Conservation (phyloP, 2,329 filamentous ascomycete genomes). For the Apiospora aurea region DNA sequence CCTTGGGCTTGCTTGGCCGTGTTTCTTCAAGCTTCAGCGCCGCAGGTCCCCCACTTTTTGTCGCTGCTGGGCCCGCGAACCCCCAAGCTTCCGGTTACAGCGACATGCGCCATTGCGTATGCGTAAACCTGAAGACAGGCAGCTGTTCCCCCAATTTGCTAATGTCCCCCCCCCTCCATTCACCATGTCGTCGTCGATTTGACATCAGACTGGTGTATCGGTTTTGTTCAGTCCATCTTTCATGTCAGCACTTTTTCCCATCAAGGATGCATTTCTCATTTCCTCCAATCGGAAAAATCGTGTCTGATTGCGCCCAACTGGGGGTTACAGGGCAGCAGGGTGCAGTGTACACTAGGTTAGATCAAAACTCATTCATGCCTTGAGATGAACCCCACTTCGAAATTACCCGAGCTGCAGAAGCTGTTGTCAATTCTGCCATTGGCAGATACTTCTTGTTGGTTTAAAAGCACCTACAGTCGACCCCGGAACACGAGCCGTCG, state of each 20-base stretch:
- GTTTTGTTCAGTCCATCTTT: background rate
- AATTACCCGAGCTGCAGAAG: background rate
- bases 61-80: background rate
- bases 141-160: background rate
- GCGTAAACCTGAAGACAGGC: background rate
- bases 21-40: constrained; percentile 18
- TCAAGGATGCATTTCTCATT: background rate
- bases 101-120: constrained; percentile 5
- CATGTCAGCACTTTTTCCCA: background rate
- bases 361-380: background rate
- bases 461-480: background rate
- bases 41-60: background rate
- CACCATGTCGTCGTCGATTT: background rate
- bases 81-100: constrained; percentile 15
- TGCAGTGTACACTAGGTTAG: background rate
- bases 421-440: background rate
- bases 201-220: background rate
- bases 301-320: background rate
- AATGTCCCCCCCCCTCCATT: background rate
- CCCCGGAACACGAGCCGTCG: background rate
- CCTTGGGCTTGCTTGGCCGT: background rate
- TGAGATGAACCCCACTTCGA: background rate
- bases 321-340: no score
- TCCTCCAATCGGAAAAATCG: background rate
- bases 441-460: background rate